Base-by-base conservation (phyloP, 208 protist species). In the Blastocrithidia nonstop region DNA sequence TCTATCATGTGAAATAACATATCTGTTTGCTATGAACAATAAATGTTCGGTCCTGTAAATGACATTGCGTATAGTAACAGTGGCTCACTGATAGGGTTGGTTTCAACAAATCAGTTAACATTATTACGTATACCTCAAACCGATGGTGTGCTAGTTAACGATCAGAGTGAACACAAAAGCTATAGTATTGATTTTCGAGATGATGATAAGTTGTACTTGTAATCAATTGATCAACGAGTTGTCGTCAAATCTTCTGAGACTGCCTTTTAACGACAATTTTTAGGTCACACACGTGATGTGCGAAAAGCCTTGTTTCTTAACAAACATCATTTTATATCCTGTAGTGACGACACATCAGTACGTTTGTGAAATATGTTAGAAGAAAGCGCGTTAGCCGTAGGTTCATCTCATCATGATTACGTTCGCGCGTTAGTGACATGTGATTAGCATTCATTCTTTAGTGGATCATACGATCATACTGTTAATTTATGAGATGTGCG, bases 401-500 rank as follows among this genome's bases (percentile, higher is more conserved):
- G 56, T 3, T 49, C 57, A 9, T 49, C 42, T n/a, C 82, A 92
- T 50, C 82, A 77, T 0, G 82, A 92, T 40, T 92, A 92, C 46
- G 82, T 92, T 22, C 73, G 82, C 15, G 63, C 48, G 16, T 50
- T 92, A 17, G 77, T 72, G 31, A 55, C 54, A 5, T 81, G 71
- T 59, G 60, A 63, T 6, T 45, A 61, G 15, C 69, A 71, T 21
- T 65, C 53, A 25, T 83, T 92, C 47, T 66, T 86, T 28, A 87
- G 76, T 50, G 82, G 82, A 19, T 88, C 77, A 13, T 92, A 92
- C 45, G 82, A 92, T 49, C 77, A 92, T 45, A 61, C 24, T 3
- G 63, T 92, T 17, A 71, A 78, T 36, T 54, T 92, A 45, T 92
- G 82, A 78, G 82, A 92, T 40, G 62, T 68, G 29, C 66, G 82